Base-by-base conservation (phyloP, 2,329 filamentous ascomycete species). In the Aspergillus luchuensis region DNA sequence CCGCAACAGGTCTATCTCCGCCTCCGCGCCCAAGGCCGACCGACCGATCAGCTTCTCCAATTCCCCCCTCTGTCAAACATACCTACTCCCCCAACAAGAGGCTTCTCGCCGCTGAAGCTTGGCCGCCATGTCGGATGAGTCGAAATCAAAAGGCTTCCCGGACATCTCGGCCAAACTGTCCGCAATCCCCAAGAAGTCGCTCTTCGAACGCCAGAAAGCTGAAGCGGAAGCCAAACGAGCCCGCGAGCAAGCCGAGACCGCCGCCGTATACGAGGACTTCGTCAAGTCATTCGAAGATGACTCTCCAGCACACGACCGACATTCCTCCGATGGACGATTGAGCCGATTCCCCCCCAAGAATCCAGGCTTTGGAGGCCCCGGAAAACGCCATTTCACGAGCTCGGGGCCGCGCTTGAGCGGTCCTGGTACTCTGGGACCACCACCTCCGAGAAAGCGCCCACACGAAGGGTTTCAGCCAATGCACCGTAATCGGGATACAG, bases 221-320 rank as follows among this genome's bases (percentile, higher is more conserved):
- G 92, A 96, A 74, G 91, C 91, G 59, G 92, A 96, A 80, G 92
- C 91, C 23, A 97, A 97, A 79, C 88, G 91, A 61, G 84, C 86
- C 67, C 86, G 91, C 67, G 93, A 96, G 76, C 90, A 89, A 70
- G 91, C 89, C 66, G 93, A 97, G 78, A 96, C 91, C 6, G 91
- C 90, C 21, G 92, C 91, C 23, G 91, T 92, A 0, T 91, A 93
- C 75, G 87, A 92, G 68, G 91, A 94, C 66, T 97, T 97, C 67
- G 87, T 95, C 59, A 94, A 94, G 76, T 92, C 80, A 19, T 84
- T 82, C 64, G 82, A 81, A 59, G 81, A 80, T 64, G 81, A 81
- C 63, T 71, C 69, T 1, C 57, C 61, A 5, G 52, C 43, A 1
- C 47, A 60, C 4, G 66, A 64, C 25, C 63, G 67, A 28, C 61